phyloP scores from a whole-genome alignment of 257 asterid species.

The Lycium barbarum region DNA sequence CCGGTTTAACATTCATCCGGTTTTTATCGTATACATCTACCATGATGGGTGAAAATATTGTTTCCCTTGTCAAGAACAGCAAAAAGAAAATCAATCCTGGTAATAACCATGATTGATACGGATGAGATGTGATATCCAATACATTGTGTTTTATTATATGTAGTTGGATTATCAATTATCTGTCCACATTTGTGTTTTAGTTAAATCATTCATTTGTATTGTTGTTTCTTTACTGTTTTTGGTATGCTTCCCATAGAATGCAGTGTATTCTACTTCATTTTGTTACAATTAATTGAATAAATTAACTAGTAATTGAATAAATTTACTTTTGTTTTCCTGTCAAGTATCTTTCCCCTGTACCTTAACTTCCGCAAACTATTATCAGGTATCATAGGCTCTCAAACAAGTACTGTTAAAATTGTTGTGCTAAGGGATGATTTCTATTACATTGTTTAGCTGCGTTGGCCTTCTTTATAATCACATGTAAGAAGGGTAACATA shows the following conservation, averaged over 20 bases:
- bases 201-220: not conserved
- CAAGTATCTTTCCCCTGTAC: no score
- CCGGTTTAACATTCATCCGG: no score
- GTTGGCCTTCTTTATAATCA: not conserved
- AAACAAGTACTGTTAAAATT: not conserved
- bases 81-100: constrained; percentile 6
- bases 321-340: not conserved
- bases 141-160: not conserved
- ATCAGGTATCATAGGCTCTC: not conserved
- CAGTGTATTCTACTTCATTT: not conserved
- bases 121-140: not conserved
- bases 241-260: not conserved
- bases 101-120: not conserved
- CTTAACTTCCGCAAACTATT: not conserved
- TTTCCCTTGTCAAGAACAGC: not conserved
- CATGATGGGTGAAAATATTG: no score
- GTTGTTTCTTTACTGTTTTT: not conserved
- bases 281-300: not conserved
- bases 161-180: no score
- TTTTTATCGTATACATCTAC: no score
- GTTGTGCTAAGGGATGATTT: not conserved
- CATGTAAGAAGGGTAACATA: not conserved
- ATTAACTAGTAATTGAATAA: not conserved
- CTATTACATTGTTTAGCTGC: not conserved
- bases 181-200: no score